These are phyloP conservation scores for Proliferodiscus dingleyae DNA, from an alignment of 2,329 filamentous ascomycete species.

Conservation along the genomic window DNA sequence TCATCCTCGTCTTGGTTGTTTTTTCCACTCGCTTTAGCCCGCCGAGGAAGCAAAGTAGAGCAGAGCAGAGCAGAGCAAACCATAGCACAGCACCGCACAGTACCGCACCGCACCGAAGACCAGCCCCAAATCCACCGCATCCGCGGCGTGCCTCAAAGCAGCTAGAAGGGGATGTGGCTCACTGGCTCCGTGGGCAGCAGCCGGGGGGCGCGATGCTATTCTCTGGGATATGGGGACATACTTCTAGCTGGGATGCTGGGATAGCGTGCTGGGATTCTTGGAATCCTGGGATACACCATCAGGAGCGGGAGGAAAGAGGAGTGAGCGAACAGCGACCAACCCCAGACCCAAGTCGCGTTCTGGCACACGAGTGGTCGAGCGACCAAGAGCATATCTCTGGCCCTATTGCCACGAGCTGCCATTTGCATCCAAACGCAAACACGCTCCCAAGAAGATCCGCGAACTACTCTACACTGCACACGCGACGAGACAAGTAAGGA, in stretches of 20 bases:
- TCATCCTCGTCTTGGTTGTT: too few species aligned
- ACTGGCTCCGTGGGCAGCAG: neutral
- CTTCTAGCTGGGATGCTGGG: neutral
- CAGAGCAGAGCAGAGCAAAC: neutral
- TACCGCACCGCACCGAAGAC: neutral
- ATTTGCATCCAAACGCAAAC: neutral
- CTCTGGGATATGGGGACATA: neutral
- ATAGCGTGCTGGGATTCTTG: too few species aligned
- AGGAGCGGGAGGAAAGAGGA: neutral
- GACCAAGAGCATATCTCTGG: neutral
- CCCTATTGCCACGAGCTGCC: neutral
- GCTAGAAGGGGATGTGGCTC: neutral
- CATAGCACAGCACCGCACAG: neutral
- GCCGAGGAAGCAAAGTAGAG: neutral
- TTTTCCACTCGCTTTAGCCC: neutral
- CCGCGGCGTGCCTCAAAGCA: neutral
- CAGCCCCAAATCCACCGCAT: neutral
- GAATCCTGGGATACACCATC: neutral
- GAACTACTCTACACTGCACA: too few species aligned
- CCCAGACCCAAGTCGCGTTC: slow-evolving; percentile 8
- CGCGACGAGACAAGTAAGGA: neutral
- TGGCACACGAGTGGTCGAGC: slow-evolving; percentile 6
- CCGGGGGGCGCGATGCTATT: neutral
- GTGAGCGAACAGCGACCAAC: neutral
- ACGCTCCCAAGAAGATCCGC: neutral